Evolutionary conservation across 2,329 filamentous ascomycete genomes (phyloP), one percentile per base, ranked within the genome.

Genomic region (Rhytidhysteron rufulum): DNA sequence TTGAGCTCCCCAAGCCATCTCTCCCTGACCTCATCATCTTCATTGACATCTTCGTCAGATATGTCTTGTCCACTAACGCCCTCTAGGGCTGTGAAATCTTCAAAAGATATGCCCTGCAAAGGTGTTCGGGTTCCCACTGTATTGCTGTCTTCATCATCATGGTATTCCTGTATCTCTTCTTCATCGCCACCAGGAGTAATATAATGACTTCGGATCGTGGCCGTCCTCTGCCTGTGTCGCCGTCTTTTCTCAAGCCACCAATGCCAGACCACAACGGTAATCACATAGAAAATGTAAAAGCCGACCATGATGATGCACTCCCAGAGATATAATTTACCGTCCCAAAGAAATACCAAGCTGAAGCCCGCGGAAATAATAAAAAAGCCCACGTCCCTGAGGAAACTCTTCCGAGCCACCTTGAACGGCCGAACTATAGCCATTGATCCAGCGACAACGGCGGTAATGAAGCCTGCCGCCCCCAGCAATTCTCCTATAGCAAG

Each of bases 361-460:
- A 97, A 96, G 44, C 77, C 77, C 13, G 93, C 85, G 1, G 93
- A 87, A 10, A 88, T 74, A 41, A 94, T 85, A 63, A 98, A 98
- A 70, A 96, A 98, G 42, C 82, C 78, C 9, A 97, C 85, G 58
- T 98, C 93, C 49, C 93, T 79, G 17, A 96, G 78, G 60, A 97
- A 98, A 25, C 88, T 93, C 64, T 85, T 87, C 55, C 83, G 84
- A 39, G 88, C 86, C 38, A 98, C 93, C 50, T 84, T 85, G 65
- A 98, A 98, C 39, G 95, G 93, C 48, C 88, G 79, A n/a, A 96
- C 90, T 40, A 98, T 69, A 11, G 91, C 93, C 93, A 98, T 98
- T 41, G 89, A 95, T 13, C 93, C 93, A 4, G 91, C 89, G 24
- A 98, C 93, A 15, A 98, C 91, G 2, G 90, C 86, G 1, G 90